phyloP scores from a whole-genome alignment of 75 land plant genomes.

The Gnetum montanum region DNA sequence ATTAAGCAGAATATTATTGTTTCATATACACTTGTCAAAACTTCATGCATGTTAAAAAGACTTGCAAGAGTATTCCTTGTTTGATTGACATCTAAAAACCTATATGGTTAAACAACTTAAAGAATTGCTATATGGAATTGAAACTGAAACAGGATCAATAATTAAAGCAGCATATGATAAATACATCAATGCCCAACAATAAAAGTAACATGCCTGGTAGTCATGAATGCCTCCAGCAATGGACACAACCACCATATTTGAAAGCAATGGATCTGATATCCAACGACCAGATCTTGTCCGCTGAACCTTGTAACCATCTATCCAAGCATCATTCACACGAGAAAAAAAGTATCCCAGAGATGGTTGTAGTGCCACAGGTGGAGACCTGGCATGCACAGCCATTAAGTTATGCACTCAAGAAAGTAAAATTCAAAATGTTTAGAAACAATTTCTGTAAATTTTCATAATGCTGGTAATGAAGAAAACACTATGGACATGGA shows the following conservation, averaged over 20 bases:
- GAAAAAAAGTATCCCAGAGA: constrained; percentile 80
- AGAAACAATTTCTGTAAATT: background rate
- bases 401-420: background rate
- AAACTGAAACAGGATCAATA: too few relatives aligned
- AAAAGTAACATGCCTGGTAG: constrained; percentile 87
- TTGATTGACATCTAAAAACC: too few relatives aligned
- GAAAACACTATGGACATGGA: background rate
- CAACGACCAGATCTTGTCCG: constrained; percentile 24
- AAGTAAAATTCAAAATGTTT: background rate
- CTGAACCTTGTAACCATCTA: constrained; percentile 51
- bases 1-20: too few relatives aligned
- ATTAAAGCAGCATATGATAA: too few relatives aligned
- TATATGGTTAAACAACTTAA: too few relatives aligned
- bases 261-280: constrained; percentile 36
- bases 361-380: constrained; percentile 92
- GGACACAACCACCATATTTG: constrained; percentile 77
- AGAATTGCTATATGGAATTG: too few relatives aligned
- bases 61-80: too few relatives aligned
- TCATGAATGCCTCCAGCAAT: constrained; percentile 81
- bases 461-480: background rate
- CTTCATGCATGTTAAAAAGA: too few relatives aligned
- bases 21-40: too few relatives aligned
- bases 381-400: constrained; percentile 45
- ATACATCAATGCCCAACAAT: background rate
- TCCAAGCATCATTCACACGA: constrained; percentile 72